phyloP scores from a whole-genome alignment of 1,139 yeast genomes.

The Hanseniaspora uvarum region DNA sequence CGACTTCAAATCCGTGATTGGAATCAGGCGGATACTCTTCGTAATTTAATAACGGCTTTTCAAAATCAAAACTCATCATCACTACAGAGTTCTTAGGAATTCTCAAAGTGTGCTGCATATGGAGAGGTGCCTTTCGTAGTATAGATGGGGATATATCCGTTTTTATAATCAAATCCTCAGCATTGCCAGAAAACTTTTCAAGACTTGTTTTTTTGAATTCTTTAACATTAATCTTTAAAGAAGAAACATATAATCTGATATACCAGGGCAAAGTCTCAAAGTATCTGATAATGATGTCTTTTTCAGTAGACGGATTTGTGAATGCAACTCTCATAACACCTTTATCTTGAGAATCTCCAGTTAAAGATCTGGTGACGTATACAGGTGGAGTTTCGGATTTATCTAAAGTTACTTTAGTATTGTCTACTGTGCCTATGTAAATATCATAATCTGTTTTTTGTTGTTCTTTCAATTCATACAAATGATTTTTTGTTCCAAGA shows the following conservation, averaged over 20 bases:
- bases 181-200: constrained; percentile 62
- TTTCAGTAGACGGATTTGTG: constrained; percentile 46
- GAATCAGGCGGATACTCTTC: constrained; percentile 99
- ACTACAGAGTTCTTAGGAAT: constrained; percentile 59
- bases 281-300: constrained; percentile 46
- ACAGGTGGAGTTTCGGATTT: constrained; percentile 45
- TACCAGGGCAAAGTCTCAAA: constrained; percentile 91
- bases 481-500: constrained; percentile 30
- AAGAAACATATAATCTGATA: constrained; percentile 70
- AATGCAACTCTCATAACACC: constrained; percentile 82
- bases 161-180: constrained; percentile 35
- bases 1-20: constrained; percentile 91
- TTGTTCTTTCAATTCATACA: constrained; percentile 34
- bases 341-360: constrained; percentile 83
- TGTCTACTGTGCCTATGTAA: constrained; percentile 34
- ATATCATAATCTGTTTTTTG: constrained; percentile 33
- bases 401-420: constrained; percentile 30
- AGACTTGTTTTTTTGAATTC: constrained; percentile 28
- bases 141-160: background rate
- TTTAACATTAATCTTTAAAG: constrained; percentile 38
- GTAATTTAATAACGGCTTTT: constrained; percentile 70
- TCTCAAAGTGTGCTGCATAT: constrained; percentile 55
- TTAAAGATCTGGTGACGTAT: constrained; percentile 68
- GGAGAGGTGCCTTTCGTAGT: constrained; percentile 62
- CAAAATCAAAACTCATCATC: constrained; percentile 67